phyloP scores from a whole-genome alignment of 495 filamentous ascomycete genomes.

The Bathelium albidoporum region DNA sequence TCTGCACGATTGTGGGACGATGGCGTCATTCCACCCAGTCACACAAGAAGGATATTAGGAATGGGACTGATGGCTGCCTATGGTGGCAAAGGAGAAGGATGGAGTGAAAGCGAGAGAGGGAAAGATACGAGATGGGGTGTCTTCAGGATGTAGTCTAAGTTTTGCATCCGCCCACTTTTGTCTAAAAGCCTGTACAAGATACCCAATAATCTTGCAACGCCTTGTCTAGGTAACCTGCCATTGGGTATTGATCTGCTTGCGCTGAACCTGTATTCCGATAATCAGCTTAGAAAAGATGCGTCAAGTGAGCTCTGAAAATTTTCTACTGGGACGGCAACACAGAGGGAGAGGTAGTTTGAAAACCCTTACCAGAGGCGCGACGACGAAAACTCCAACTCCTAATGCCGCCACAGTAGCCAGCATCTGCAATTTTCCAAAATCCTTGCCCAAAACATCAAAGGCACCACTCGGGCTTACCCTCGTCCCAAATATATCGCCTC shows the following conservation, averaged over 20 bases:
- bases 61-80: conserved; percentile 66
- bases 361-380: conserved; percentile 70
- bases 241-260: conserved; percentile 43
- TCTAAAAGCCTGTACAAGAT: not conserved
- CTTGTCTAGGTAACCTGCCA: conserved; percentile 28
- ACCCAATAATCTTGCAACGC: not conserved
- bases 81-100: conserved; percentile 37
- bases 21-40: conserved; percentile 80
- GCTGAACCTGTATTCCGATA: conserved; percentile 32
- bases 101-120: conserved; percentile 13
- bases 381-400: conserved; percentile 56
- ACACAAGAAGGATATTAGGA: conserved; percentile 76
- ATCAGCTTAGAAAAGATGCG: conserved; percentile 5
- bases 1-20: conserved; percentile 93
- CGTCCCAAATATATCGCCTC: conserved; percentile 79
- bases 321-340: not conserved
- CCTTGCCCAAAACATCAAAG: conserved; percentile 88
- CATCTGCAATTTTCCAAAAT: conserved; percentile 81
- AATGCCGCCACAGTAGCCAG: conserved; percentile 72
- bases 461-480: conserved; percentile 70
- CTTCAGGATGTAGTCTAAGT: conserved; percentile 69
- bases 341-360: not conserved
- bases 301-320: conserved; percentile 1
- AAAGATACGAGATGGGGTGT: conserved; percentile 75
- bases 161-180: not conserved